Evolutionary conservation across 2,329 filamentous ascomycete species (phyloP), one percentile per base, ranked within the genome.

Genomic region (Didymella pinodella): DNA sequence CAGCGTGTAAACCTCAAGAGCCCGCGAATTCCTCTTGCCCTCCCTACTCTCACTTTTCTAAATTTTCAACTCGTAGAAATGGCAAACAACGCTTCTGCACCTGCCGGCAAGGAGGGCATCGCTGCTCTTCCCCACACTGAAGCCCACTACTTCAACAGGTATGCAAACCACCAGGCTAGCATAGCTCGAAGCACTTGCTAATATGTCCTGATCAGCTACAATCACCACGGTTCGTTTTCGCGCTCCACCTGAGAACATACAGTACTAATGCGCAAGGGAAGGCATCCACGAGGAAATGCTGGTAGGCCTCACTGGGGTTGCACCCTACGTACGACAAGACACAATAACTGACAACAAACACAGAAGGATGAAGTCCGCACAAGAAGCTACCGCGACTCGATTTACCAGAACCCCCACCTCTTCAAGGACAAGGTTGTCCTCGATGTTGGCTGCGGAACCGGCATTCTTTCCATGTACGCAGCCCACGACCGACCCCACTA

Each of bases 61-160:
- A 48, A 29, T 43, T 45, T 49, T 41, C 48, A 53, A 25, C 36
- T 41, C 41, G 52, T 34, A 49, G 60, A 47, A 52, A 75, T 75
- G 73, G 68, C 69, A 29, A 67, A 65, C 61, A 65, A 69, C 58
- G 56, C 68, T 57, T 62, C 61, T 16, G 62, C 66, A 48, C 63
- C 72, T 40, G 62, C 70, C 38, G 61, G 64, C 52, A 58, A 76
- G 71, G 63, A 68, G 64, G 32, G 74, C 75, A 65, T 72, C 70
- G 59, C 70, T 91, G 78, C 82, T 70, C 89, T 97, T 86, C 90
- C 91, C 77, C 93, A 97, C 82, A 95, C 93, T 65, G 95, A 99
- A 85, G 93, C 96, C 80, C 95, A 98, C 81, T 99, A 98, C 85
- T 98, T 98, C 84, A 98, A 97, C 83, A 97, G 93, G 93, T 96